Percentiles rank a stretch among this genome's conserved stretches.
Conservation (phyloP, 2,329 filamentous ascomycete species). For the Sporothrix phasma region DNA sequence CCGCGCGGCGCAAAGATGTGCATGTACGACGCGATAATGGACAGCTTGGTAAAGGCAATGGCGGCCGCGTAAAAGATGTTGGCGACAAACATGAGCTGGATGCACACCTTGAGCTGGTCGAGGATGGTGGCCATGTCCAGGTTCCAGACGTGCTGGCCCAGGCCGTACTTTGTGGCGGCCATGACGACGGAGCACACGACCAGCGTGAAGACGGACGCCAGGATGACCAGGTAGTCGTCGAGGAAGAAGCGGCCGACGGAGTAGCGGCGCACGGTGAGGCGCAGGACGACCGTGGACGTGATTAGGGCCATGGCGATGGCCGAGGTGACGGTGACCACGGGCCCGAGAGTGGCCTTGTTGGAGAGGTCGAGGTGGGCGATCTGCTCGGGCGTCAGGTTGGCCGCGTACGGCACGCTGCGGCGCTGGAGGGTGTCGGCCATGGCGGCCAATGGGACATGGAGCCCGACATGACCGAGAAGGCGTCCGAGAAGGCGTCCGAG, state of each 20-base stretch:
- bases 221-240: constrained; percentile 21
- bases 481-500: too few relatives aligned
- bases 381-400: constrained; percentile 12
- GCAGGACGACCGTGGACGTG: constrained; percentile 17
- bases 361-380: constrained; percentile 19
- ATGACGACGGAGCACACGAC: constrained; percentile 18
- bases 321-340: constrained; percentile 16
- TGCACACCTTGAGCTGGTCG: constrained; percentile 16
- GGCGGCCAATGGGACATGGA: too few relatives aligned
- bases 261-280: constrained; percentile 18
- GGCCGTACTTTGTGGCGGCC: constrained; percentile 18
- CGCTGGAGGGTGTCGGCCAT: background rate
- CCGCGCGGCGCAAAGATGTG: constrained; percentile 26
- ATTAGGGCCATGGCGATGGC: constrained; percentile 20
- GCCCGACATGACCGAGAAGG: too few relatives aligned
- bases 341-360: constrained; percentile 18
- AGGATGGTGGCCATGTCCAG: constrained; percentile 17
- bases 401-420: background rate
- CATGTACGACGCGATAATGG: constrained; percentile 24
- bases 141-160: constrained; percentile 25
- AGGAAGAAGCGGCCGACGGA: constrained; percentile 19
- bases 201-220: constrained; percentile 21
- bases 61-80: constrained; percentile 24
- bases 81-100: constrained; percentile 22
- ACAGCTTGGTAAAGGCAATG: constrained; percentile 24